Base-by-base conservation (phyloP, 176 grass and related monocot species). In the Carex parvula region DNA sequence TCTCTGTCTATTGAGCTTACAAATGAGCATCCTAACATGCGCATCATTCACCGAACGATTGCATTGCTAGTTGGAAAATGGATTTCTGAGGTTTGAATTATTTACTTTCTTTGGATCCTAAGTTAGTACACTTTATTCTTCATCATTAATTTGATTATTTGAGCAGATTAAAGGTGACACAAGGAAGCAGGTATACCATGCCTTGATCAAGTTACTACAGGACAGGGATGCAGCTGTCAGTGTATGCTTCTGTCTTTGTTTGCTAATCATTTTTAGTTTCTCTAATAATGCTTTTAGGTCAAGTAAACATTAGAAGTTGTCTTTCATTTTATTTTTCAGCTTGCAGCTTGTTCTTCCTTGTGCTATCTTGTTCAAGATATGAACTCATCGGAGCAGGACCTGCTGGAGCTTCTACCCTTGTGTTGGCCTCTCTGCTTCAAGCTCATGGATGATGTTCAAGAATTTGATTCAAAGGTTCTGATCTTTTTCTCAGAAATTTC, bases 381-480 rank as follows among this genome's bases (percentile, higher is more conserved):
- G 81, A 95, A 92, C 83, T 95, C 93, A 84, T 99, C 81, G 13
- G 96, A 95, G 86, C 66, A 93, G 82, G 96, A 99, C 90, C 90
- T 99, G 64, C 88, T 93, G 22, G 96, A 99, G 48, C 94, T 85
- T 90, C 91, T 99, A 83, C 93, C 96, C 81, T 86, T 92, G 77
- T 99, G 96, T 73, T 99, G 89, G 96, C 91, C 88, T 89, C 92
- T 95, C 81, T 94, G 93, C 90, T 99, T 99, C 87, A 94, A 95
- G 80, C 87, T 99, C 81, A 94, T 90, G 81, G 91, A 95, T 87
- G 91, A 99, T 57, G 90, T 89, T 84, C 93, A 94, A 89, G 96
- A 99, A 89, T 99, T 99, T 83, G 96, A 99, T 90, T 99, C 96
- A 69, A 95, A 99, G 96, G 96, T 99, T 79, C 88, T 79, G 52